Base-by-base conservation (phyloP, 1,284 basidiomycete species). In the Naganishia sp. region DNA sequence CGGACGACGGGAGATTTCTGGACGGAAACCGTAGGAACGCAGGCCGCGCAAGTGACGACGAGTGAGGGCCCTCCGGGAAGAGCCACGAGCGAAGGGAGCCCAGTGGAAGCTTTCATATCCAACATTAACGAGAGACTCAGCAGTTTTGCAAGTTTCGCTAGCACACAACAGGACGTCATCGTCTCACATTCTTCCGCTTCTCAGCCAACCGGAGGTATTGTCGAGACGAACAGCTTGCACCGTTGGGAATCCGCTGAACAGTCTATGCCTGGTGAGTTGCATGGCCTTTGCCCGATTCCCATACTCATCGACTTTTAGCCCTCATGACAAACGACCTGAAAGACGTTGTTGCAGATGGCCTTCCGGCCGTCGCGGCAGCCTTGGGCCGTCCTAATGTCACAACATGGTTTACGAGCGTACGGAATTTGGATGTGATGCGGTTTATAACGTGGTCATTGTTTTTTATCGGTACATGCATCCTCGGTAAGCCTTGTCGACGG, bases 381-480 rank as follows among this genome's bases (percentile, higher is more conserved):
- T 61, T 61, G 50, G 21, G 52, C 17, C 58, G 51, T 42, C 50
- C 58, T 9, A 35, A 61, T 23, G 49, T 41, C 5, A 21, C 58
- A 2, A 50, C 58, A 2, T 61, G 58, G 58, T 51, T 51, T 18
- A 42, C 47, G 47, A 61, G 58, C 21, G 39, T 61, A 23, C n/a
- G 35, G 23, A 51, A 42, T 28, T 21, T 61, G 58, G 58, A 61
- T n/a, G 3, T 61, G 2, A 61, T 61, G 58, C 58, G 58, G 23
- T 61, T 61, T 23, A 61, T 61, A 25, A 61, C 58, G 4, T 61
- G 58, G 58, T 51, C 58, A 25, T 42, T 61, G 15, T 61, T 61
- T 25, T 21, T 61, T 17, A 61, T 61, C 18, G 58, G 58, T 39
- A 41, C 58, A 41, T 61, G 58, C 49, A 41, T 61, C 45, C 41